Conservation (phyloP, 2,329 filamentous ascomycete genomes). For the Alternaria burnsii region DNA sequence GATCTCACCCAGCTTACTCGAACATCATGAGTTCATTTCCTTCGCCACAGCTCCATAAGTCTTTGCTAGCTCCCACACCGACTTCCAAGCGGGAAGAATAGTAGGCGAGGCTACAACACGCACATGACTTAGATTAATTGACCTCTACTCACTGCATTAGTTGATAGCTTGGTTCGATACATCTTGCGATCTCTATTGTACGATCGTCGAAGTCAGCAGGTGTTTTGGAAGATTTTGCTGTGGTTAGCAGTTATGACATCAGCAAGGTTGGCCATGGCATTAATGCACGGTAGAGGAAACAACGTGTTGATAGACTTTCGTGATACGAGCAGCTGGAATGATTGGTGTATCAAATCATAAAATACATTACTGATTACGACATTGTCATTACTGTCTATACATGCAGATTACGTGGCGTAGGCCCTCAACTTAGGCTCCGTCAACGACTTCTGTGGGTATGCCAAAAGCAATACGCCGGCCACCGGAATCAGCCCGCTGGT, state of each 20-base stretch:
- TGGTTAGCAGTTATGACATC: neutral
- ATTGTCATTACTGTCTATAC: neutral
- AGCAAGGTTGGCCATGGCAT: neutral
- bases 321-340: neutral
- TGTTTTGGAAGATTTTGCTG: neutral
- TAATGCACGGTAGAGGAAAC: neutral
- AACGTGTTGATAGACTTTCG: neutral
- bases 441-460: slow-evolving; percentile 39
- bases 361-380: neutral
- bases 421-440: slow-evolving; percentile 54
- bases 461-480: slow-evolving; percentile 45
- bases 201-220: neutral
- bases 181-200: neutral
- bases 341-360: neutral
- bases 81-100: neutral
- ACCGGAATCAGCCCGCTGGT: slow-evolving; percentile 56
- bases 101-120: neutral
- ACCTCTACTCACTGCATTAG: neutral
- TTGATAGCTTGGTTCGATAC: neutral
- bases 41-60: neutral
- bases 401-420: slow-evolving; percentile 44
- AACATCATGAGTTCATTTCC: slow-evolving; percentile 5
- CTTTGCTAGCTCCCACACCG: neutral
- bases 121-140: neutral
- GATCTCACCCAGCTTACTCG: slow-evolving; percentile 3